These are phyloP conservation scores for Mycosphaerella sp. DNA, from an alignment of 2,329 filamentous ascomycete species.

Conservation along the genomic window DNA sequence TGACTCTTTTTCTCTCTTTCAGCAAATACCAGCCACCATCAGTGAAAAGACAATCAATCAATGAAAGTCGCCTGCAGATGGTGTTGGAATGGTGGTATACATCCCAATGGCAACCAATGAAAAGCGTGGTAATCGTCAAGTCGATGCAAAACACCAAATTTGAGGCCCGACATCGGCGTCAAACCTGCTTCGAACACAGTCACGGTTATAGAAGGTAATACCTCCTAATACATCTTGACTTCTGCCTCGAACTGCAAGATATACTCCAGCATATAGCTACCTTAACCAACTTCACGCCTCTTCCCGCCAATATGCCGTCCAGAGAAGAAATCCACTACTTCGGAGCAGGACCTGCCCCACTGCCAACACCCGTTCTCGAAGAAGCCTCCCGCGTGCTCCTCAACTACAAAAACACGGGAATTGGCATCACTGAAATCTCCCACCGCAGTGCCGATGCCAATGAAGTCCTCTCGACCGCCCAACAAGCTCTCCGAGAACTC, in stretches of 20 bases:
- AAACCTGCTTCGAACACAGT: not conserved
- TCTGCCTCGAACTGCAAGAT: not conserved
- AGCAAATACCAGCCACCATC: not conserved
- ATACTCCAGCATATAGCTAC: not conserved
- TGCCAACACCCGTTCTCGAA: constrained; percentile 76
- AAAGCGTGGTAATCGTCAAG: constrained; percentile 11
- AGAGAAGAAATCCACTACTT: constrained; percentile 77
- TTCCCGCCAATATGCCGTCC: constrained; percentile 52
- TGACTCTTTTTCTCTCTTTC: not conserved
- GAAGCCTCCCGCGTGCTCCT: constrained; percentile 68
- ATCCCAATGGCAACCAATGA: constrained; percentile 12
- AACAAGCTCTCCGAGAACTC: constrained; percentile 63
- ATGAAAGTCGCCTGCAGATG: not conserved
- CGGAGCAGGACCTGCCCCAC: constrained; percentile 79
- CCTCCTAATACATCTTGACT: no score
- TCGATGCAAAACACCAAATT: not conserved
- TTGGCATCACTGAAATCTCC: constrained; percentile 84
- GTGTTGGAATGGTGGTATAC: not conserved
- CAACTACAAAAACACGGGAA: constrained; percentile 72
- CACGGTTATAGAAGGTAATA: no score
- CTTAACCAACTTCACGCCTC: not conserved
- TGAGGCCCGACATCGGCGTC: constrained; percentile 5
- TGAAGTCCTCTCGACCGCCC: constrained; percentile 71
- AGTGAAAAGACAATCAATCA: not conserved
- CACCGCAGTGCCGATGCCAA: constrained; percentile 76